Percentiles rank a stretch among this genome's conserved stretches.
Evolutionary conservation across 2,329 filamentous ascomycete genomes (phyloP).

Genomic region (Diaporthe sp.): DNA sequence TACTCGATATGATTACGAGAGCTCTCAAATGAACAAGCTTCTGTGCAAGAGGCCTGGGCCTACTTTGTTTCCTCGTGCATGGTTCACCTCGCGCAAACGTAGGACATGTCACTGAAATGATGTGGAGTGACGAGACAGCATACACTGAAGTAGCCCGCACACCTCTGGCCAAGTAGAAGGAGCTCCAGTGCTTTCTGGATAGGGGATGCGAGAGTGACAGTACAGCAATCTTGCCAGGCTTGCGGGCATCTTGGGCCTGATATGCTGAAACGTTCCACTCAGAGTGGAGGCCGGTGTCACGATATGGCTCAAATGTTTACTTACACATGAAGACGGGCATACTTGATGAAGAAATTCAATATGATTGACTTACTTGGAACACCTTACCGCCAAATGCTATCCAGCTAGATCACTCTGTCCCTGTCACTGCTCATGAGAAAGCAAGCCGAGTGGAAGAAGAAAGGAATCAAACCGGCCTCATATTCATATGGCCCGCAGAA

Average conservation of each 20-base stretch:
- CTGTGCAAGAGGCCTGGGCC: not conserved
- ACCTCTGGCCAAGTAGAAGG: not conserved
- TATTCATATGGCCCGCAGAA: slow-evolving; percentile 1
- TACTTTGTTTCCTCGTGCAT: not conserved
- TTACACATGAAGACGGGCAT: not conserved
- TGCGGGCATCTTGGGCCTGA: not conserved
- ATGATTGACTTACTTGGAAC: not conserved
- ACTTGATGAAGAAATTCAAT: not conserved
- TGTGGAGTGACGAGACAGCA: not conserved
- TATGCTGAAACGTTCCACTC: not conserved
- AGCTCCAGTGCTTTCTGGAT: no score
- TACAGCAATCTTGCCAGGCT: not conserved
- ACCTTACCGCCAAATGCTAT: not conserved
- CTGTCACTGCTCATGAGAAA: not conserved
- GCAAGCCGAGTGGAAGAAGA: not conserved
- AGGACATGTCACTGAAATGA: no score
- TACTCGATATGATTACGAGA: not conserved
- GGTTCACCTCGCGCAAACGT: not conserved
- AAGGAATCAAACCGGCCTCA: not conserved
- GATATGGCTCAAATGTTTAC: not conserved
- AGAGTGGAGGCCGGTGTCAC: not conserved
- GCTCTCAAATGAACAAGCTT: not conserved
- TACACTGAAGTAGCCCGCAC: not conserved
- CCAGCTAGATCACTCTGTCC: not conserved
- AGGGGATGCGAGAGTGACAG: not conserved